phyloP scores from a whole-genome alignment of 2,329 filamentous ascomycete species.

The Pseudogymnoascus sp. region DNA sequence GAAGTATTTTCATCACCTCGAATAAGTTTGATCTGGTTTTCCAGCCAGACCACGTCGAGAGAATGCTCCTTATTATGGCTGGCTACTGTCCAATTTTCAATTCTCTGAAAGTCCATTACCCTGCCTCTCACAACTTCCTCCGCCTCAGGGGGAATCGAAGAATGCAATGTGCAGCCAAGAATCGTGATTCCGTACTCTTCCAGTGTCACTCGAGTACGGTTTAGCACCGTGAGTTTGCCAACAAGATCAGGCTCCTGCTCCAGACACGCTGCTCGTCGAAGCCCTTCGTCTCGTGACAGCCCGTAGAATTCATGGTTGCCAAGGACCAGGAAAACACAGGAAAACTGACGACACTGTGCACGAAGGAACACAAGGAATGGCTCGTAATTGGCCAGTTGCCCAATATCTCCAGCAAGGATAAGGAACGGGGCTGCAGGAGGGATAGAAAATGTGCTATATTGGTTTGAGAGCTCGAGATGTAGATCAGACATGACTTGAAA shows the following conservation, averaged over 20 bases:
- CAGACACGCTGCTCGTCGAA: slow-evolving; percentile 34
- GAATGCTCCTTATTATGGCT: slow-evolving; percentile 43
- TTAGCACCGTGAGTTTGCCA: slow-evolving; percentile 37
- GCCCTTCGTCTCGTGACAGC: slow-evolving; percentile 32
- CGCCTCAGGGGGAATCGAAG: slow-evolving; percentile 36
- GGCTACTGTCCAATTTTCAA: slow-evolving; percentile 43
- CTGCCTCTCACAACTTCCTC: slow-evolving; percentile 35
- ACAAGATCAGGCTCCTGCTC: slow-evolving; percentile 33
- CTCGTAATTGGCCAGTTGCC: slow-evolving; percentile 41
- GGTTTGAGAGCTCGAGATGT: slow-evolving; percentile 40
- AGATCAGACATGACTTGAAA: slow-evolving; percentile 44
- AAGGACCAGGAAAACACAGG: slow-evolving; percentile 41
- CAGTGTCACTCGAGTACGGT: slow-evolving; percentile 36
- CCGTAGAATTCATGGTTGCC: slow-evolving; percentile 51
- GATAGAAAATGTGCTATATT: slow-evolving; percentile 38
- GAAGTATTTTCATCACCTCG: slow-evolving; percentile 14
- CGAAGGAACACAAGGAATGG: slow-evolving; percentile 38
- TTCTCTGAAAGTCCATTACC: slow-evolving; percentile 48
- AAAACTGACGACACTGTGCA: slow-evolving; percentile 35
- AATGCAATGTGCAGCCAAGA: slow-evolving; percentile 53
- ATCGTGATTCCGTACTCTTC: slow-evolving; percentile 39
- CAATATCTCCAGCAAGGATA: slow-evolving; percentile 44
- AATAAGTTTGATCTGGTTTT: slow-evolving; percentile 29
- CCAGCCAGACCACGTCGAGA: slow-evolving; percentile 45
- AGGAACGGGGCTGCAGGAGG: slow-evolving; percentile 36